A percentile compares a stretch with the other conserved stretches of the same genome.
These are phyloP conservation scores for Candida michaelii DNA, from an alignment of 805 yeast species.

Conservation along the genomic window DNA sequence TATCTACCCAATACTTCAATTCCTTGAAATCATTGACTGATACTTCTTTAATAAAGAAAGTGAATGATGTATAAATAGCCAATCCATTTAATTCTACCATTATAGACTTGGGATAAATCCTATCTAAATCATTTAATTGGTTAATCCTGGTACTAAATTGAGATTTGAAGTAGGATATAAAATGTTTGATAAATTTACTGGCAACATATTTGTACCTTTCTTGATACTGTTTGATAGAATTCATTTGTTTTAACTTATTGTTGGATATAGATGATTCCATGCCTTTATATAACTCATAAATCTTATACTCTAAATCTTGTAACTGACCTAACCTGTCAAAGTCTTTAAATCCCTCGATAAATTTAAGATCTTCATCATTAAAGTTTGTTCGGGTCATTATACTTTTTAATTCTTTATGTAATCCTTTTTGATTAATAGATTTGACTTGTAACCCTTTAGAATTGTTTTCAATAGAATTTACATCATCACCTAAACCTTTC, in stretches of 20 bases:
- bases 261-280: slow-evolving; percentile 43
- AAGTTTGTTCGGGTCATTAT: slow-evolving; percentile 70
- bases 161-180: slow-evolving; percentile 34
- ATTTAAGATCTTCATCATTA: slow-evolving; percentile 51
- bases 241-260: slow-evolving; percentile 59
- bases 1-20: slow-evolving; percentile 45
- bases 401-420: slow-evolving; percentile 68
- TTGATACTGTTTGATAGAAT: slow-evolving; percentile 68
- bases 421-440: slow-evolving; percentile 74
- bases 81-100: slow-evolving; percentile 27
- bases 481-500: slow-evolving; percentile 55
- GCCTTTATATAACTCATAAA: slow-evolving; percentile 61
- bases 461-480: slow-evolving; percentile 68
- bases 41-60: slow-evolving; percentile 54
- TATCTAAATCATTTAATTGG: slow-evolving; percentile 24
- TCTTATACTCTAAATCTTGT: slow-evolving; percentile 50
- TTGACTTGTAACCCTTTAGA: slow-evolving; percentile 82
- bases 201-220: slow-evolving; percentile 58
- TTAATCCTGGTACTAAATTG: slow-evolving; percentile 37
- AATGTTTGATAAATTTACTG: slow-evolving; percentile 47
- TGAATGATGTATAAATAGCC: slow-evolving; percentile 32
- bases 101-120: slow-evolving; percentile 22
- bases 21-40: slow-evolving; percentile 47
- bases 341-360: slow-evolving; percentile 48
- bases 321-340: slow-evolving; percentile 47